Percentiles rank a stretch among this genome's conserved stretches.
Conservation (phyloP, 345 rosid genomes). For the Citrus maxima region DNA sequence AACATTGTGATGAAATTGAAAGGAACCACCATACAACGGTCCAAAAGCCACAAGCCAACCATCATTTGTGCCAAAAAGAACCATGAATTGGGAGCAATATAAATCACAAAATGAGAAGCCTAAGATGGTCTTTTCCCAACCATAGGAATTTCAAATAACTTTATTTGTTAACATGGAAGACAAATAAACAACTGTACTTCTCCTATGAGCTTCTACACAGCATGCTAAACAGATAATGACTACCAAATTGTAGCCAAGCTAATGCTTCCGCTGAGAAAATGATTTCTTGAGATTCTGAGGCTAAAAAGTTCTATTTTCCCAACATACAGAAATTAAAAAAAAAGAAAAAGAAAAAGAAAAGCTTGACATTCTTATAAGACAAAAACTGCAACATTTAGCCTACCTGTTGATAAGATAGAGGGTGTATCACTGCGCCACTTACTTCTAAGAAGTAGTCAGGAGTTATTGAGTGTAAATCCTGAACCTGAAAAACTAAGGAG, state of each 20-base stretch:
- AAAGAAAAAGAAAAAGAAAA: not conserved
- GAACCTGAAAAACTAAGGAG: slow-evolving; percentile 56
- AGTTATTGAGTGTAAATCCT: slow-evolving; percentile 89
- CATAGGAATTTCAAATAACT: not conserved
- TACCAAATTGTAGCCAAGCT: not conserved
- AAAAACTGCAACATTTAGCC: slow-evolving; percentile 8
- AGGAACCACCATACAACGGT: not conserved
- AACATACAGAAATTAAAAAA: not conserved
- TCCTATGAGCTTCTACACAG: not conserved
- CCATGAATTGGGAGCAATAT: not conserved
- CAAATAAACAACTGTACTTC: not conserved
- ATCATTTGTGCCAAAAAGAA: not conserved
- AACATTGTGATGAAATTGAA: not conserved
- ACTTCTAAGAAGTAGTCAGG: slow-evolving; percentile 89
- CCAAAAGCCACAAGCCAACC: not conserved
- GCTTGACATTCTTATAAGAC: not conserved
- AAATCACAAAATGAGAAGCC: not conserved
- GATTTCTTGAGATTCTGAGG: not conserved
- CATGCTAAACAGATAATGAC: not conserved
- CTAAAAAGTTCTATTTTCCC: not conserved
- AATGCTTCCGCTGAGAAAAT: not conserved
- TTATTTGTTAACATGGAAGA: not conserved
- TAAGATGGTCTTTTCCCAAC: not conserved
- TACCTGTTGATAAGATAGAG: slow-evolving; percentile 97
- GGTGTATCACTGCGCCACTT: slow-evolving; percentile 90